Evolutionary conservation across 169 alveolate genomes (phyloP), one percentile per base, ranked within the genome.

Genomic region (Cystoisospora suis): DNA sequence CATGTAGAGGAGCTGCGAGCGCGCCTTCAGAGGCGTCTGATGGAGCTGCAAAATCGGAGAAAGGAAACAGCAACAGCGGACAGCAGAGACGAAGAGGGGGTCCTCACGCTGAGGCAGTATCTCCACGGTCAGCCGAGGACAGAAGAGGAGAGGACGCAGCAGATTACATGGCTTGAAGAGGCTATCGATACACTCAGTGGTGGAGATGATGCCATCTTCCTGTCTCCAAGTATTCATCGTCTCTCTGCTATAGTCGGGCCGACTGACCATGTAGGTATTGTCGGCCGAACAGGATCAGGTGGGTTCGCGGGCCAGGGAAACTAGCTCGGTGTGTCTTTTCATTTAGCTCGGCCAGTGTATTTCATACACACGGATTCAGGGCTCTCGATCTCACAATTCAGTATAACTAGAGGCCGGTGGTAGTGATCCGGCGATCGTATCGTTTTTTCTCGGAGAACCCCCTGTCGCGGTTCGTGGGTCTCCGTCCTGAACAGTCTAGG

Each of bases 281-380:
- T 97, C 44, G 99, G 99, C 0, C 95, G 98, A 56, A 96, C 98
- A n/a, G 99, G 99, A 9, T 95, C 98, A 4, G 98, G 98, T 9
- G 34, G 27, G 87, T n/a, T n/a, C n/a, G n/a, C n/a, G n/a, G n/a
- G n/a, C n/a, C n/a, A n/a, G n/a, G n/a, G n/a, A n/a, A n/a, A n/a
- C n/a, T n/a, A n/a, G n/a, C n/a, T n/a, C n/a, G n/a, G n/a, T n/a
- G n/a, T n/a, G n/a, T n/a, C n/a, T n/a, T n/a, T n/a, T n/a, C n/a
- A n/a, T n/a, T n/a, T n/a, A n/a, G n/a, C n/a, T n/a, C n/a, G n/a
- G n/a, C n/a, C n/a, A n/a, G n/a, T n/a, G n/a, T n/a, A n/a, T n/a
- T n/a, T n/a, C n/a, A n/a, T n/a, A n/a, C n/a, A n/a, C n/a, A n/a
- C n/a, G n/a, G n/a, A n/a, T n/a, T n/a, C n/a, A n/a, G n/a, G n/a